Percentiles rank a stretch among this genome's conserved stretches.
These are phyloP conservation scores for Scutellaria minor DNA, from an alignment of 257 asterid genomes.

Conservation along the genomic window DNA sequence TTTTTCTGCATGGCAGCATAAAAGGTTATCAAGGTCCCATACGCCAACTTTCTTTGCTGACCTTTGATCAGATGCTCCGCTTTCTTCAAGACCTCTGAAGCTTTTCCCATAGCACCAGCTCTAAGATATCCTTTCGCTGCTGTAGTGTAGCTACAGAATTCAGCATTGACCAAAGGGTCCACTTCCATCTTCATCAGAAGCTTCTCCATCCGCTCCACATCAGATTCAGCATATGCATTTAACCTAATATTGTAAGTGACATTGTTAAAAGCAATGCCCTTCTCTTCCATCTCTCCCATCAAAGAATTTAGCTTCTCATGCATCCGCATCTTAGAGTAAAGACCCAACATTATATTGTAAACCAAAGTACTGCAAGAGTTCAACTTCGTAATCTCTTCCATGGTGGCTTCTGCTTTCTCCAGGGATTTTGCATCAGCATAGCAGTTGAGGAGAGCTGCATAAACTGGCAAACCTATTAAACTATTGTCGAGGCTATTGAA, in stretches of 20 bases:
- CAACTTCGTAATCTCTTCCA: conserved; percentile 28
- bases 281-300: conserved; percentile 51
- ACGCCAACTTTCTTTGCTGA: conserved; percentile 19
- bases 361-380: not conserved
- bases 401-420: conserved; percentile 40
- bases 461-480: not conserved
- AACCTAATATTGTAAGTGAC: conserved; percentile 42
- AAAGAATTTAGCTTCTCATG: conserved; percentile 40
- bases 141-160: conserved; percentile 32
- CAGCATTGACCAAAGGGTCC: conserved; percentile 39
- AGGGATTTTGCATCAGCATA: conserved; percentile 29
- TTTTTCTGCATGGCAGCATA: conserved; percentile 50
- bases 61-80: conserved; percentile 39
- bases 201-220: conserved; percentile 50
- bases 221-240: conserved; percentile 42
- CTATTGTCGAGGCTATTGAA: conserved; percentile 25
- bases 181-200: conserved; percentile 56
- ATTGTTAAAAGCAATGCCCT: conserved; percentile 35
- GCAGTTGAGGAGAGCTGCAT: conserved; percentile 39
- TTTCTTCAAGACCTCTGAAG: conserved; percentile 37
- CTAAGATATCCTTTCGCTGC: conserved; percentile 54
- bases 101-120: conserved; percentile 46
- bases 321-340: conserved; percentile 41
- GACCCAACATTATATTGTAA: conserved; percentile 48
- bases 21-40: conserved; percentile 41